Evolutionary conservation across 78 protist species (phyloP), one percentile per base, ranked within the genome.

Genomic region (Abeoforma whisleri): DNA sequence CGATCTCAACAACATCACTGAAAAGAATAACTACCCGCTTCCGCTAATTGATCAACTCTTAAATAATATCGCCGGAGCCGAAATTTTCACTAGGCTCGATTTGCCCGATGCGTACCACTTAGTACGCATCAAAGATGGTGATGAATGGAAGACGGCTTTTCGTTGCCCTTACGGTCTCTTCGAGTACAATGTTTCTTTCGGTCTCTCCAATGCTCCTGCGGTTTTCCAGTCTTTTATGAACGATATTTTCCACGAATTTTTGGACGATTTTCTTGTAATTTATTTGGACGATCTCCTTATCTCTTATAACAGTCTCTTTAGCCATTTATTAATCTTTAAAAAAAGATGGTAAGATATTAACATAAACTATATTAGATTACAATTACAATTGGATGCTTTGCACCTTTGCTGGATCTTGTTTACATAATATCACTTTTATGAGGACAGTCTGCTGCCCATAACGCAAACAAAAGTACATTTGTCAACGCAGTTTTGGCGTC

Each of bases 131-230:
- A 35, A 72, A 12, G 33, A 72, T 19, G 2, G 28, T 19, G 35
- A 34, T 12, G 12, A 12, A 12, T 34, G 48, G 85, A 84, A 84
- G 32, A 85, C 88, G 12, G 81, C 82, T 28, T 85, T 85, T 48
- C 35, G 22, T 12, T 39, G 75, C 28, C 25, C 69, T 1, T 35
- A 40, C 36, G 88, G 88, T 5, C 57, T 30, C 37, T 85, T 32
- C 1, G 88, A 85, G 40, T 85, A 37, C 75, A 31, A 48, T 28
- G 57, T 85, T 77, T 81, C 82, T 57, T 85, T 85, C 2, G 88
- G 88, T 2, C 40, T 85, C 22, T 34, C 40, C 33, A 85, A 85
- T 76, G 79, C 88, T 31, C 88, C 88, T 1, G 57, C 69, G 1
- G 23, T 1, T 1, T 85, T 85, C 2, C 88, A 85, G 2, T 30